A percentile compares a stretch with the other conserved stretches of the same genome.
Evolutionary conservation across 805 yeast species (phyloP).

Genomic region (Kurtzmaniella fragi): DNA sequence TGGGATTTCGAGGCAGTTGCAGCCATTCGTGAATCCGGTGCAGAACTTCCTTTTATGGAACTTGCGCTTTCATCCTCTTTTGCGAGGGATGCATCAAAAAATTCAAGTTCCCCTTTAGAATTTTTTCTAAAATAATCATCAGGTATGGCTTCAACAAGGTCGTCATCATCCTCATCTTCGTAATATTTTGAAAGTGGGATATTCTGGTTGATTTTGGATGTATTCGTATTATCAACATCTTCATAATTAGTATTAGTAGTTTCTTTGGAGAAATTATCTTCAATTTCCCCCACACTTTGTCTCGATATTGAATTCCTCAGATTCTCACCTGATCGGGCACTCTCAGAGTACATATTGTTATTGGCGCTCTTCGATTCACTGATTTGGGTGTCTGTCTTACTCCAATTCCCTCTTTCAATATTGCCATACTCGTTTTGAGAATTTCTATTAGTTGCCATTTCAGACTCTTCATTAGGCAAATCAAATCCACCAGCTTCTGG

Average conservation of each 20-base stretch:
- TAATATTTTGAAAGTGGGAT: not conserved
- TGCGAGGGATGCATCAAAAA: too few relatives aligned
- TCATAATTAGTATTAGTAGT: slow-evolving; percentile 1
- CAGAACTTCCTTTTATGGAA: not conserved
- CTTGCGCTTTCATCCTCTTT: too few relatives aligned
- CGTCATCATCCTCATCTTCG: slow-evolving; percentile 6
- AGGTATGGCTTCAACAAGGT: slow-evolving; percentile 11
- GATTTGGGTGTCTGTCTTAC: too few relatives aligned
- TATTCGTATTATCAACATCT: slow-evolving; percentile 15
- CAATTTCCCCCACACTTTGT: slow-evolving; percentile 5
- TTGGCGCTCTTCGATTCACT: too few relatives aligned
- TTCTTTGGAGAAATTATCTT: slow-evolving; percentile 5
- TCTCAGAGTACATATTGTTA: too few relatives aligned
- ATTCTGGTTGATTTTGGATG: not conserved
- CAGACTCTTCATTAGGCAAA: too few relatives aligned
- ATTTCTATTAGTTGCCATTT: too few relatives aligned
- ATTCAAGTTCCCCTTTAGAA: too few relatives aligned
- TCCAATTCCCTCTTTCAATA: too few relatives aligned
- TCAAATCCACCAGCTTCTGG: not conserved
- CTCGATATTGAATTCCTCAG: too few relatives aligned
- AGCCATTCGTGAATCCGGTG: not conserved
- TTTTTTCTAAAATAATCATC: slow-evolving; percentile 11
- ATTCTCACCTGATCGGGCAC: too few relatives aligned
- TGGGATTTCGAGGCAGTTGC: not conserved
- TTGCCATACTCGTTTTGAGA: too few relatives aligned